These are phyloP conservation scores for Paracamarosporium sp. DNA, from an alignment of 2,329 filamentous ascomycete species.

Conservation along the genomic window DNA sequence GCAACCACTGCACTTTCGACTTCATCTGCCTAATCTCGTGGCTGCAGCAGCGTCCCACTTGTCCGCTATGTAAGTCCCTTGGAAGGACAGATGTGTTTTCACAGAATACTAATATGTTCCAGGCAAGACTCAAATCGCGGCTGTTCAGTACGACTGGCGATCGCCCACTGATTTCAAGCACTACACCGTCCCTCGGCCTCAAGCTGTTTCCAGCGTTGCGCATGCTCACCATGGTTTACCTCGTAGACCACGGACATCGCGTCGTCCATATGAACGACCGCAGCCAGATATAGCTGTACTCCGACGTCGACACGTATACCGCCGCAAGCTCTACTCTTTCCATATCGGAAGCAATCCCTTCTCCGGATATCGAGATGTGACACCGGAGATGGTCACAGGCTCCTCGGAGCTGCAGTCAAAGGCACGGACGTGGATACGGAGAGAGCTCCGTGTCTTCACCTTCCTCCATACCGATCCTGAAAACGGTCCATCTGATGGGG, in stretches of 20 bases:
- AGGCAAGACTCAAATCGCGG: constrained; percentile 61
- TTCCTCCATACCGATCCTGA: constrained; percentile 63
- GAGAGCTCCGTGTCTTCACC: constrained; percentile 83
- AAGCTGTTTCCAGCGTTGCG: constrained; percentile 7
- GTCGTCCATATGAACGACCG: constrained; percentile 30
- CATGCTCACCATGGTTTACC: constrained; percentile 23
- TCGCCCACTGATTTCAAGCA: constrained; percentile 62
- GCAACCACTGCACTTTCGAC: constrained; percentile 82
- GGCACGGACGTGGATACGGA: constrained; percentile 80
- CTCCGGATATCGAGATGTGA: constrained; percentile 79
- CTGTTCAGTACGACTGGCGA: constrained; percentile 70
- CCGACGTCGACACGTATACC: constrained; percentile 76
- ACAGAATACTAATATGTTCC: not conserved
- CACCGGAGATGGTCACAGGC: constrained; percentile 67
- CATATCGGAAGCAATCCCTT: constrained; percentile 82
- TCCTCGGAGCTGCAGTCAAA: constrained; percentile 75
- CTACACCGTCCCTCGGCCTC: constrained; percentile 58
- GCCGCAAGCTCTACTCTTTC: constrained; percentile 73
- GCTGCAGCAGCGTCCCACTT: constrained; percentile 74
- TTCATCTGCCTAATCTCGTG: constrained; percentile 84
- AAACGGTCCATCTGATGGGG: constrained; percentile 23
- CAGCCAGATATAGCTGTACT: constrained; percentile 56
- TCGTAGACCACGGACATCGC: constrained; percentile 20
- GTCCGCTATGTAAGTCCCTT: constrained; percentile 80
- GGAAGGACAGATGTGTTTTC: constrained; percentile 4